These are phyloP conservation scores for Plasmodium blacklocki DNA, from an alignment of 169 alveolate species.

Conservation along the genomic window DNA sequence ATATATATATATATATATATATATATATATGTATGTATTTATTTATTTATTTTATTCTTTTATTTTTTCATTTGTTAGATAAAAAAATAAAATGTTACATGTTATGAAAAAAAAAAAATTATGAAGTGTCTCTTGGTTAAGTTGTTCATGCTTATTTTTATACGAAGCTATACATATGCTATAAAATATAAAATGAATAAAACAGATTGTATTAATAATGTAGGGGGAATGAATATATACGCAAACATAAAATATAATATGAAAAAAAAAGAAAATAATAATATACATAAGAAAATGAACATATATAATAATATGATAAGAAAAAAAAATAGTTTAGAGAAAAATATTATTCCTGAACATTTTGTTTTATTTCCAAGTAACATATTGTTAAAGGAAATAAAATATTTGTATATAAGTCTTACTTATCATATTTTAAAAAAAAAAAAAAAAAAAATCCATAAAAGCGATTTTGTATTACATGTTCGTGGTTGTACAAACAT, in stretches of 20 bases:
- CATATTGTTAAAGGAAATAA: too few relatives aligned
- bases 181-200: background rate
- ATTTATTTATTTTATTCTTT: too few relatives aligned
- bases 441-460: background rate
- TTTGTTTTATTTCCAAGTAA: too few relatives aligned
- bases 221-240: background rate
- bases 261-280: background rate
- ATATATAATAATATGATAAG: too few relatives aligned
- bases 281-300: background rate
- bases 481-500: conserved; percentile 81
- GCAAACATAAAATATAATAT: too few relatives aligned
- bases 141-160: background rate
- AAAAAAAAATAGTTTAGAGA: too few relatives aligned
- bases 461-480: conserved; percentile 5
- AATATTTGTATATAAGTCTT: too few relatives aligned
- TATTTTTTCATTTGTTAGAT: too few relatives aligned
- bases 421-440: background rate
- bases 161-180: background rate
- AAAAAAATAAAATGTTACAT: background rate
- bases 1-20: too few relatives aligned
- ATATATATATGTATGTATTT: too few relatives aligned
- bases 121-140: conserved; percentile 1
- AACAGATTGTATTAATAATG: background rate
- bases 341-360: too few relatives aligned
- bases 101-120: background rate